Evolutionary conservation across 1,139 yeast genomes (phyloP).

Genomic region (Blastobotrys ciferrii): DNA sequence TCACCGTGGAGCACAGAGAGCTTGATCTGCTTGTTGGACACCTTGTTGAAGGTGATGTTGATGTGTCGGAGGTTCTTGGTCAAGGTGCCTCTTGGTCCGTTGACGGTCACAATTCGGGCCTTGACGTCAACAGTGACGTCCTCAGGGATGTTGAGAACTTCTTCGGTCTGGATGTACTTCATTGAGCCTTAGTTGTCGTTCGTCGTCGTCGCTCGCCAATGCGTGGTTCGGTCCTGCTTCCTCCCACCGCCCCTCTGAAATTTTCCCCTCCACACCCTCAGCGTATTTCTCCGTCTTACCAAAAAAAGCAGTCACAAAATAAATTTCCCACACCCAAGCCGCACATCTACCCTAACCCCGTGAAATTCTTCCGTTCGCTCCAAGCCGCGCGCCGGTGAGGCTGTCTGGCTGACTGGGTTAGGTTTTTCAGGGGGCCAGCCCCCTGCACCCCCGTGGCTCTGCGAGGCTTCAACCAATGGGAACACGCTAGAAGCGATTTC

Average conservation of each 20-base stretch:
- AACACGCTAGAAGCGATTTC: too few relatives aligned
- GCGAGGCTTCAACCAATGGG: too few relatives aligned
- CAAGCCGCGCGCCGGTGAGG: too few relatives aligned
- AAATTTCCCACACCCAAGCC: not conserved
- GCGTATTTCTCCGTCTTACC: not conserved
- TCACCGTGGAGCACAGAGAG: constrained; percentile 97
- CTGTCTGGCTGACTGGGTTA: too few relatives aligned
- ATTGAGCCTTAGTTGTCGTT: constrained; percentile 40
- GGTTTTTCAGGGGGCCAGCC: too few relatives aligned
- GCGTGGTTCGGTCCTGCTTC: not conserved
- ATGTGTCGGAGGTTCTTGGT: constrained; percentile 91
- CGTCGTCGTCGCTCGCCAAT: not conserved
- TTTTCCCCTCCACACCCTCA: not conserved
- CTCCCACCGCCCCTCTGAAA: not conserved
- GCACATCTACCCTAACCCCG: not conserved
- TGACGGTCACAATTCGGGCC: constrained; percentile 86
- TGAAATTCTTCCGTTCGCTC: too few relatives aligned
- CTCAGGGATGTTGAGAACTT: constrained; percentile 87
- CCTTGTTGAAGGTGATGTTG: constrained; percentile 86
- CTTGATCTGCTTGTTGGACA: constrained; percentile 70
- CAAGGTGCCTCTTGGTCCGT: constrained; percentile 98
- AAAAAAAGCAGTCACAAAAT: constrained; percentile 6
- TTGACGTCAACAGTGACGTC: constrained; percentile 90
- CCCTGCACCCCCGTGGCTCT: too few relatives aligned
- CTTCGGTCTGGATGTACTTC: constrained; percentile 97